These are phyloP conservation scores for Silene coronaria DNA, from an alignment of 179 eudicot genomes.

Conservation along the genomic window DNA sequence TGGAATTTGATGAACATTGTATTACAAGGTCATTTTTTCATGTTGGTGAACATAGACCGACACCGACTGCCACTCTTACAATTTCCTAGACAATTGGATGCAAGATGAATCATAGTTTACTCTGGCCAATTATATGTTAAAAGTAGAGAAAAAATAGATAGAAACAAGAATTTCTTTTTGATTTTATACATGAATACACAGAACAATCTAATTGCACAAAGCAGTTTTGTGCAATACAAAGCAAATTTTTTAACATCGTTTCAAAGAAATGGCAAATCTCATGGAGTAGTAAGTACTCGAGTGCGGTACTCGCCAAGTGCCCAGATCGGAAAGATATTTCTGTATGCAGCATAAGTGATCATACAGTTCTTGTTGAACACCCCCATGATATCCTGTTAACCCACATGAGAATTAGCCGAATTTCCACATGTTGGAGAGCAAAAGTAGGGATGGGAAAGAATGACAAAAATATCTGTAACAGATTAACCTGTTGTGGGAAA, in stretches of 20 bases:
- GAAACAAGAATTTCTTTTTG: background rate
- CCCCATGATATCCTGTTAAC: conserved; percentile 77
- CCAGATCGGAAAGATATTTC: conserved; percentile 87
- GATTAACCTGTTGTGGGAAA: conserved; percentile 79
- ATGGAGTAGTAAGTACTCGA: conserved; percentile 38
- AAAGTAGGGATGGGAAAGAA: background rate
- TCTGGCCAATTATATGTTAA: background rate
- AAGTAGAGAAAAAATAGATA: background rate
- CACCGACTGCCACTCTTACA: background rate
- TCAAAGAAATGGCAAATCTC: conserved; percentile 10
- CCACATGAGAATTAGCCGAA: conserved; percentile 3
- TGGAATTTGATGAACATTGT: too few relatives aligned
- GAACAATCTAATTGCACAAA: background rate
- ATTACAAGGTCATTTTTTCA: too few relatives aligned
- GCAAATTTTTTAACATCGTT: background rate
- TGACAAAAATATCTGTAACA: background rate
- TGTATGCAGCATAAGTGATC: conserved; percentile 88
- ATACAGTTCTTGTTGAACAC: conserved; percentile 92
- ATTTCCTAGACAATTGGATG: background rate
- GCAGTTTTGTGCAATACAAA: conserved; percentile 4
- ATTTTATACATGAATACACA: conserved; percentile 5
- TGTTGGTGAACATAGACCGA: too few relatives aligned
- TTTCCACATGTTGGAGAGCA: background rate
- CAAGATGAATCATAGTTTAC: background rate
- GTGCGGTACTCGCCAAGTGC: conserved; percentile 82